Conservation (phyloP, 768 basidiomycete species). For the Tylopilus sp. region DNA sequence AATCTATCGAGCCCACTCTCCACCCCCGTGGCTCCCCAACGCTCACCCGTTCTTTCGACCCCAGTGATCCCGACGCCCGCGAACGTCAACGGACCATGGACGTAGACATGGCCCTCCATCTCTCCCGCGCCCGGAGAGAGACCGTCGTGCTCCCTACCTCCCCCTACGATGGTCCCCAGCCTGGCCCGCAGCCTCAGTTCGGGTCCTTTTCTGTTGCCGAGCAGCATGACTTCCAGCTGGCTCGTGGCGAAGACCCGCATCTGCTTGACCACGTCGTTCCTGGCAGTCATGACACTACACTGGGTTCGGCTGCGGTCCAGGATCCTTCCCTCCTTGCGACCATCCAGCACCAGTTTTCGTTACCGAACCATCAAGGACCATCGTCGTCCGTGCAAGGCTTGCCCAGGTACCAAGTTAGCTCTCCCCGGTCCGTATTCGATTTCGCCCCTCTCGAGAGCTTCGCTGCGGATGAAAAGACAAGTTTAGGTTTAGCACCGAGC, state of each 20-base stretch:
- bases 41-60: constrained; percentile 58
- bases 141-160: constrained; percentile 43
- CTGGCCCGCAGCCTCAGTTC: constrained; percentile 33
- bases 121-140: constrained; percentile 67
- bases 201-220: constrained; percentile 46
- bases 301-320: constrained; percentile 30
- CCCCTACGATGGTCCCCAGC: constrained; percentile 31
- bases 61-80: constrained; percentile 67
- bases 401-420: constrained; percentile 67
- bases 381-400: constrained; percentile 41
- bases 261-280: constrained; percentile 8
- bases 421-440: constrained; percentile 59
- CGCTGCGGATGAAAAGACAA: constrained; percentile 63
- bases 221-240: constrained; percentile 44
- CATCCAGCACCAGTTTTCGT: constrained; percentile 13
- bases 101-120: constrained; percentile 85
- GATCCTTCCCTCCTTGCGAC: constrained; percentile 46
- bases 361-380: constrained; percentile 29
- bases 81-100: constrained; percentile 94
- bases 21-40: constrained; percentile 60
- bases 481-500: constrained; percentile 51
- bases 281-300: constrained; percentile 1
- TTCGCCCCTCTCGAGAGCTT: constrained; percentile 77
- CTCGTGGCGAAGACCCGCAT: constrained; percentile 31
- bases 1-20: constrained; percentile 37